Conservation (phyloP, 2,329 filamentous ascomycete genomes). For the Colletotrichum tropicicola region DNA sequence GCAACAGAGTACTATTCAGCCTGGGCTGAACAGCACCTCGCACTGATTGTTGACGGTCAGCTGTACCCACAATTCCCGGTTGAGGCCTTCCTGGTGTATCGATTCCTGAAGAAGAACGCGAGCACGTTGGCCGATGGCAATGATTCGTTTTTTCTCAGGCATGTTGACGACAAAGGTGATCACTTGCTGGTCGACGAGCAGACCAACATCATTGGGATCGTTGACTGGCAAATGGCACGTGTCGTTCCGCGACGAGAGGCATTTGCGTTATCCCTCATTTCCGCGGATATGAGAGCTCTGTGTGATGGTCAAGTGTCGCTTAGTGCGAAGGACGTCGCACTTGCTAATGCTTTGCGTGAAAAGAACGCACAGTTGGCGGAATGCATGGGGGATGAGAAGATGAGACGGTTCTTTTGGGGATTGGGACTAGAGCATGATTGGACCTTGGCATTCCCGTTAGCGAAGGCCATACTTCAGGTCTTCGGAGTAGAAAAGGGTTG, state of each 20-base stretch:
- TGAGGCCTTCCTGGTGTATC: conserved; percentile 46
- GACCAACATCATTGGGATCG: conserved; percentile 48
- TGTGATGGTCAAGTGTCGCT: conserved; percentile 26
- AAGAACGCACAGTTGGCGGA: background rate
- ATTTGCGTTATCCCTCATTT: background rate
- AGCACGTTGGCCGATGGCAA: conserved; percentile 39
- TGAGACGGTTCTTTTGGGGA: conserved; percentile 35
- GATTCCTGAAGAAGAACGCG: conserved; percentile 44
- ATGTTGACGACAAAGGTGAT: conserved; percentile 56
- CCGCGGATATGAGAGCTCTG: conserved; percentile 5
- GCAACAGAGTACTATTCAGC: conserved; percentile 33
- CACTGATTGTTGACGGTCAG: conserved; percentile 41
- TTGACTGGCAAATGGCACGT: conserved; percentile 35
- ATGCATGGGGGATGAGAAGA: conserved; percentile 29
- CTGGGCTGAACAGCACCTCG: conserved; percentile 36
- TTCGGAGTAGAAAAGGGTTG: background rate
- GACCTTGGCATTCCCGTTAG: conserved; percentile 31
- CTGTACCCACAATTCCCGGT: conserved; percentile 38
- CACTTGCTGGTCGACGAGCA: conserved; percentile 52
- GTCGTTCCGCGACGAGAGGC: conserved; percentile 9
- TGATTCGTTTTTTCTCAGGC: conserved; percentile 41
- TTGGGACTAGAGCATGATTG: conserved; percentile 32
- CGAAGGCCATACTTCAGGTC: conserved; percentile 30
- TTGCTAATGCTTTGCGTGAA: conserved; percentile 23
- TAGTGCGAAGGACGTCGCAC: conserved; percentile 26